Percentiles rank a stretch among this genome's conserved stretches.
phyloP scores from a whole-genome alignment of 2,329 filamentous ascomycete species.

The Sporothrix brasiliensis region DNA sequence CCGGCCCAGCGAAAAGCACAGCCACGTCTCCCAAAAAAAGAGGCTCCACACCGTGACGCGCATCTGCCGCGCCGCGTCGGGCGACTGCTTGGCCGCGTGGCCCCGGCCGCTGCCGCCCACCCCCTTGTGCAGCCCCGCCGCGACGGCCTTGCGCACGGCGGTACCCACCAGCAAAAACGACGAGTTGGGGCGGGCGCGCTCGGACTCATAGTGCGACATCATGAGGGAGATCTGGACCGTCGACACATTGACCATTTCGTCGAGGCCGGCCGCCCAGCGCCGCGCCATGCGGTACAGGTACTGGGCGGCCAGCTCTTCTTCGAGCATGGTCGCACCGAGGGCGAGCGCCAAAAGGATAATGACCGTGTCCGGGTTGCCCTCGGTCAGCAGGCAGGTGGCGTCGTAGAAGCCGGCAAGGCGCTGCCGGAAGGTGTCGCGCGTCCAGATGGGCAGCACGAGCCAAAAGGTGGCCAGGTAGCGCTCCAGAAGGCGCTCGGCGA shows the following conservation, averaged over 20 bases:
- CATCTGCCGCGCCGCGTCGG: slow-evolving; percentile 31
- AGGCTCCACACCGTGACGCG: slow-evolving; percentile 34
- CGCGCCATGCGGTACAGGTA: slow-evolving; percentile 33
- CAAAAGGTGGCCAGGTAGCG: slow-evolving; percentile 33
- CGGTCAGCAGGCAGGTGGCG: not conserved
- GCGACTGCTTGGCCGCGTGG: slow-evolving; percentile 18
- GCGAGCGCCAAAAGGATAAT: slow-evolving; percentile 33
- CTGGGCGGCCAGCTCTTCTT: slow-evolving; percentile 33
- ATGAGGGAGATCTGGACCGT: slow-evolving; percentile 36
- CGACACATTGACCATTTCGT: slow-evolving; percentile 36
- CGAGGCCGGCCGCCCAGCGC: slow-evolving; percentile 31
- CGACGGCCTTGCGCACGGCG: slow-evolving; percentile 35
- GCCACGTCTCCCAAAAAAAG: slow-evolving; percentile 36
- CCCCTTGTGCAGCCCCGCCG: slow-evolving; percentile 35
- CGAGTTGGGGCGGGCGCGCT: slow-evolving; percentile 35
- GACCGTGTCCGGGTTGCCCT: slow-evolving; percentile 31
- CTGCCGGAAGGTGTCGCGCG: slow-evolving; percentile 30
- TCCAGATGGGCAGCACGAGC: slow-evolving; percentile 35
- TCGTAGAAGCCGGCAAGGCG: slow-evolving; percentile 32
- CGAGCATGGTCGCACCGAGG: slow-evolving; percentile 32
- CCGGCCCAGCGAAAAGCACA: slow-evolving; percentile 35
- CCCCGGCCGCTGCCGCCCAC: slow-evolving; percentile 25
- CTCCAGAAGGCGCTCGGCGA: slow-evolving; percentile 32
- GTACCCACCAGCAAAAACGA: slow-evolving; percentile 31
- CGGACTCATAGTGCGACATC: slow-evolving; percentile 34